Evolutionary conservation across 148 eudicot genomes (phyloP), one percentile per base, ranked within the genome.

Genomic region (Vaccinium vitisidaea): DNA sequence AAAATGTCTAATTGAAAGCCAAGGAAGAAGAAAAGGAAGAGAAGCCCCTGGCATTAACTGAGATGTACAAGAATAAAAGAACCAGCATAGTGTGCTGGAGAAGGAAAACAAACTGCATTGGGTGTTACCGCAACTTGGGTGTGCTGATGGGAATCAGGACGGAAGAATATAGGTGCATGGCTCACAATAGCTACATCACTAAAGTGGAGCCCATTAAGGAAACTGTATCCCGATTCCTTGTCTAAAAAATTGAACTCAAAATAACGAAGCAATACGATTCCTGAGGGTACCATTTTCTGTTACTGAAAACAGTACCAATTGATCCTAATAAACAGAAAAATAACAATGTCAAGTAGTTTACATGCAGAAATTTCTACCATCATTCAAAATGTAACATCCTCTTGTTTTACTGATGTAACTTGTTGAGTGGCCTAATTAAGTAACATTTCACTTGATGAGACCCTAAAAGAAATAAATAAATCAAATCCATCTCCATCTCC

Each of bases 161-260:
- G 23, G 67, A 67, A 67, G 19, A 67, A 23, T 67, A 23, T 8
- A 67, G 73, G 73, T 67, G 73, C 73, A 67, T 11, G 73, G 73
- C 73, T n/a, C 13, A 67, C 32, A 67, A 67, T 11, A n/a, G 10
- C 30, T 67, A n/a, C 15, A 67, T 67, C 73, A 67, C 30, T 67
- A 67, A 67, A 67, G 73, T 67, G 73, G 73, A 67, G 73, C 73
- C 73, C 14, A 3, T 67, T 67, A 67, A 23, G 36, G 73, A 23
- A 67, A 11, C 73, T n/a, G 73, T 25, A 23, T 25, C 67, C 67
- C 8, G 4, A 2, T 59, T 59, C 67, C 67, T 59, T 21, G 23
- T 59, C 8, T 23, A 25, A 67, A 67, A 67, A 59, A 59, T 19
- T 18, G 3, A 67, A 67, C 27, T 67, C 30, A 67, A 67, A 67